Base-by-base conservation (phyloP, 306 rosid genomes). In the Amphicarpaea edgeworthii region DNA sequence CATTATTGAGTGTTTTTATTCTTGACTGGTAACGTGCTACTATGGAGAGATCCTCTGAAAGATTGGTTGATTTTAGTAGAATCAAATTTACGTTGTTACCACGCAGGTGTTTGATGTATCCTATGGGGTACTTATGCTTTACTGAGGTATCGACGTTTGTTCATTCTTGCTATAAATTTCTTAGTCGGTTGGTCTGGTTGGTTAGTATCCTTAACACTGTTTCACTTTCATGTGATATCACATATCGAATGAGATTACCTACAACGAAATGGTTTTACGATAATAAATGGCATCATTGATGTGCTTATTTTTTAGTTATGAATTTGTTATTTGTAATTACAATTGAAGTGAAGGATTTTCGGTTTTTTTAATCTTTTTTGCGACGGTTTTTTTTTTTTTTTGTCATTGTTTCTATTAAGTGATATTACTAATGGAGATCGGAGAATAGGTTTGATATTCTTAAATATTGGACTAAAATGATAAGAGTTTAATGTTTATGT, bases 1-100 rank as follows among this genome's bases (percentile, higher is more conserved):
- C 62, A 49, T 70, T 79, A 60, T 43, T 54, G 41, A 59, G 21
- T 72, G 21, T 72, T 69, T 19, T 72, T 69, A 32, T 72, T 26
- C 7, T 19, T 50, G 20, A 57, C 65, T 51, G 79, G 82, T 43
- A 16, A 19, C 42, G 19, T 62, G 68, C 61, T 47, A 51, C 58
- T 68, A 15, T 43, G 55, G 49, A 4, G 49, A 65, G 57, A 58
- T 73, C 65, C 55, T 62, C 40, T 77, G 41, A 64, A 59, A 34
- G 54, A 66, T 24, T 16, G 26, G 45, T 79, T 75, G 41, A 30
- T 45, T 54, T 60, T 17, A 43, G 64, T 50, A 19, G 59, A 61
- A 51, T 49, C 55, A 21, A 32, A 32, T 73, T 46, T 46, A 26
- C 49, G 12, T 42, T 62, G 17, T 70, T 28, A 68, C 74, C 5